Percentiles rank a stretch among this genome's conserved stretches.
phyloP scores from a whole-genome alignment of 768 basidiomycete species.

The Filobasidium wieringae region DNA sequence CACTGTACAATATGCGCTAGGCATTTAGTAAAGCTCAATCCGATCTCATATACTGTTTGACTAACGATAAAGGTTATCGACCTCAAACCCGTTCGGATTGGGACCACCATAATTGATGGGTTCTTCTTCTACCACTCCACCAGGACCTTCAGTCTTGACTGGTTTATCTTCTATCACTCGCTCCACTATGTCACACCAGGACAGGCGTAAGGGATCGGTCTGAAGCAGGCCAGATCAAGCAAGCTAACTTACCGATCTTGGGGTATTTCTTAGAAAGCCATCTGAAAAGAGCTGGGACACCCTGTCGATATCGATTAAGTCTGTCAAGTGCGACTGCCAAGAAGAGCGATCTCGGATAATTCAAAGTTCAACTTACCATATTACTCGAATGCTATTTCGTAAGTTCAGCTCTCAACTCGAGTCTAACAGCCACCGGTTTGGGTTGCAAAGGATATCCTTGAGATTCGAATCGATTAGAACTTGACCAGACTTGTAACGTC shows the following conservation, averaged over 20 bases:
- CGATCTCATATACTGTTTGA: background rate
- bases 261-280: conserved; percentile 99
- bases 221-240: background rate
- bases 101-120: conserved; percentile 57
- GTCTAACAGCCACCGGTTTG: background rate
- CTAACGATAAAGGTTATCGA: conserved; percentile 75
- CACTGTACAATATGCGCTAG: conserved; percentile 35
- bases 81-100: conserved; percentile 93
- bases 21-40: background rate
- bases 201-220: background rate
- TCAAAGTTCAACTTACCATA: background rate
- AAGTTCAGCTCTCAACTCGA: background rate
- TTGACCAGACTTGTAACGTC: background rate
- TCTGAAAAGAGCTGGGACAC: conserved; percentile 94
- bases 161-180: conserved; percentile 74
- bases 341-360: background rate
- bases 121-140: conserved; percentile 53
- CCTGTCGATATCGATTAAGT: conserved; percentile 41
- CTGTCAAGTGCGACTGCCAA: background rate
- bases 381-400: background rate
- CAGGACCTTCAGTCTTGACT: conserved; percentile 47
- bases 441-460: background rate
- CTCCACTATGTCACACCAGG: conserved; percentile 14
- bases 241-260: conserved; percentile 62
- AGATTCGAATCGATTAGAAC: background rate